Percentiles rank a stretch among this genome's conserved stretches.
Evolutionary conservation across 352 stramenopile genomes (phyloP).

Genomic region (Phytophthora agathidicida): DNA sequence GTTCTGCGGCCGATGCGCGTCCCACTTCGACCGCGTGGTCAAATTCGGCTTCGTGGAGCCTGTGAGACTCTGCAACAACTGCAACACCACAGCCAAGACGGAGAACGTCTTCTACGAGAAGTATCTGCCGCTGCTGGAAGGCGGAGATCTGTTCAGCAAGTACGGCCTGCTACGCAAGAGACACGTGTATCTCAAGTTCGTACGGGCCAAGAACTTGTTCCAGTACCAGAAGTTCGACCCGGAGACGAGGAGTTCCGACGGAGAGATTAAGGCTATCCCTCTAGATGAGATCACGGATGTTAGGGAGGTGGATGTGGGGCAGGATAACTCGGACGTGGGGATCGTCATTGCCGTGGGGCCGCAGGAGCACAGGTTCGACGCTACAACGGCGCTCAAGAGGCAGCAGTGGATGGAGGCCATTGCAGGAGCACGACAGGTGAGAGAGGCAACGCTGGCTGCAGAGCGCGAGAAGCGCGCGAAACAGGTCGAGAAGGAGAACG

Average conservation of each 20-base stretch:
- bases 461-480: constrained; percentile 65
- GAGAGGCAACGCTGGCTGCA: constrained; percentile 42
- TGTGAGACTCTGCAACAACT: constrained; percentile 61
- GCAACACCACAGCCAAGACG: constrained; percentile 39
- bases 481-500: constrained; percentile 62
- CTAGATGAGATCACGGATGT: constrained; percentile 68
- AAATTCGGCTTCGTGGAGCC: constrained; percentile 71
- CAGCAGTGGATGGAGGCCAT: constrained; percentile 72
- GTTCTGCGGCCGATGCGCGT: constrained; percentile 57
- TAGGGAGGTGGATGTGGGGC: constrained; percentile 45
- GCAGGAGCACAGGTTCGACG: constrained; percentile 69
- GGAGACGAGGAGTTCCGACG: constrained; percentile 48
- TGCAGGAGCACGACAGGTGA: constrained; percentile 49
- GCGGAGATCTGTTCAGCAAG: constrained; percentile 71
- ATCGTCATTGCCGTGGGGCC: constrained; percentile 55
- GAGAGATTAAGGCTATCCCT: constrained; percentile 69
- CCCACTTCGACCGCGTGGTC: constrained; percentile 60
- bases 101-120: constrained; percentile 78
- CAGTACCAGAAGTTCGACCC: constrained; percentile 77
- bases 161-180: constrained; percentile 68
- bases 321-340: constrained; percentile 59
- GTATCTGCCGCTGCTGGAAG: constrained; percentile 63
- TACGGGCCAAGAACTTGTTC: constrained; percentile 66
- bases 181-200: constrained; percentile 58
- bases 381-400: constrained; percentile 45